Evolutionary conservation across 2,329 filamentous ascomycete genomes (phyloP).

Genomic region (Colletotrichum karsti): DNA sequence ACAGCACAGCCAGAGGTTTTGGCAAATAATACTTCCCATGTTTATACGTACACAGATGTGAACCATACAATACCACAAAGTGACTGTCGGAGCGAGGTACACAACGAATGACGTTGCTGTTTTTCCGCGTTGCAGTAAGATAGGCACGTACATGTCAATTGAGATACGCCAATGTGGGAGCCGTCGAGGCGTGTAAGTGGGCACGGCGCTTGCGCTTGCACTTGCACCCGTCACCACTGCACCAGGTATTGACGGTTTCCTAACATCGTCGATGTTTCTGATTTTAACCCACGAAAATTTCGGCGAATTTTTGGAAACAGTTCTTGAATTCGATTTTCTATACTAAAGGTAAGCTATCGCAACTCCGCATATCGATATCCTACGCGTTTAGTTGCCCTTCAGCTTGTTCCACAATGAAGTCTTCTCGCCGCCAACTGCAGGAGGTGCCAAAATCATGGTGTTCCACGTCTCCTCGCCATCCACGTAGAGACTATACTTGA

Average conservation of each 20-base stretch:
- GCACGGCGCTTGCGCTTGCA: neutral
- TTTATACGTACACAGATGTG: too few species aligned
- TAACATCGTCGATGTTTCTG: neutral
- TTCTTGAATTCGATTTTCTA: neutral
- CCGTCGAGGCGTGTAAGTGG: neutral
- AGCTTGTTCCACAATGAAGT: constrained; percentile 58
- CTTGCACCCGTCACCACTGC: too few species aligned
- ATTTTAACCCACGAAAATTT: neutral
- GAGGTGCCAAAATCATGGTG: constrained; percentile 59
- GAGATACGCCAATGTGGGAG: too few species aligned
- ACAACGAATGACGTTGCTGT: too few species aligned
- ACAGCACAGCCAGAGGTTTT: too few species aligned
- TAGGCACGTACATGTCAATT: too few species aligned
- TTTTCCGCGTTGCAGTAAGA: too few species aligned
- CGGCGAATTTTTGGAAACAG: neutral
- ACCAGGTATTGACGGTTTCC: too few species aligned
- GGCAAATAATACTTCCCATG: too few species aligned
- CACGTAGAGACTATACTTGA: constrained; percentile 85
- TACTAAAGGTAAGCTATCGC: neutral
- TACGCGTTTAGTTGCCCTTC: constrained; percentile 31
- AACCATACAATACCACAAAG: too few species aligned
- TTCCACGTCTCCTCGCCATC: constrained; percentile 85
- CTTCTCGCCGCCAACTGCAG: constrained; percentile 40
- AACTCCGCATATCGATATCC: neutral
- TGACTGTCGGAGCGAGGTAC: too few species aligned